Evolutionary conservation across 352 stramenopile species (phyloP), one percentile per base, ranked within the genome.

Genomic region (Ophiocytium majus): DNA sequence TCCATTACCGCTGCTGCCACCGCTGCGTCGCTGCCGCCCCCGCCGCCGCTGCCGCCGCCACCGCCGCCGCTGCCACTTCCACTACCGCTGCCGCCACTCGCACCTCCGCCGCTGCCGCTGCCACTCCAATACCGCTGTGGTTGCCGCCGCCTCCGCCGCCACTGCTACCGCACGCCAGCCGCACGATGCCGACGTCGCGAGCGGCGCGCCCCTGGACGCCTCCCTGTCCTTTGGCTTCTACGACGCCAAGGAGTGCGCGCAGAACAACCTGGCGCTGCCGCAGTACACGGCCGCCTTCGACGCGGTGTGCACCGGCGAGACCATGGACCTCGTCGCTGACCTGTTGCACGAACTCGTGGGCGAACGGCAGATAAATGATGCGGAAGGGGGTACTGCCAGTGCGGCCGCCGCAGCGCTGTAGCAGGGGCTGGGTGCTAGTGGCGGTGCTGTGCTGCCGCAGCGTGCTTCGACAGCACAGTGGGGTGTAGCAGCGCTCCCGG

Each of bases 201-300:
- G 17, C 34, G 64, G 64, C 64, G 64, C 64, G 31, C 64, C 64
- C 5, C 31, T 76, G 5, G 64, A 5, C 31, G 64, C 64, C 5
- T 14, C 34, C 5, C 64, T 76, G 5, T 5, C 64, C 31, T 5
- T 76, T 5, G 17, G 64, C 64, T 76, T 76, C 64, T 76, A 76
- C 34, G 64, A 76, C 34, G 64, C 64, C 31, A 17, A 5, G 17
- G 64, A 76, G 64, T 76, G 64, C 34, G 34, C 64, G 34, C 31
- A 17, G 5, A 76, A 37, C 34, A 17, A 5, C 5, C 64, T 76
- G 5, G 64, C 64, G 34, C 64, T 76, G 5, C 5, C 64, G 5
- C 5, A 76, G 5, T 76, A 76, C 64, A 76, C 64, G 31, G 34
- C 31, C 34, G 64, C 64, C 5, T 76, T 76, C 34, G 64, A 76